Evolutionary conservation across 2,329 filamentous ascomycete species (phyloP), one percentile per base, ranked within the genome.

Genomic region (Paecilomyces dactylethromorphus): DNA sequence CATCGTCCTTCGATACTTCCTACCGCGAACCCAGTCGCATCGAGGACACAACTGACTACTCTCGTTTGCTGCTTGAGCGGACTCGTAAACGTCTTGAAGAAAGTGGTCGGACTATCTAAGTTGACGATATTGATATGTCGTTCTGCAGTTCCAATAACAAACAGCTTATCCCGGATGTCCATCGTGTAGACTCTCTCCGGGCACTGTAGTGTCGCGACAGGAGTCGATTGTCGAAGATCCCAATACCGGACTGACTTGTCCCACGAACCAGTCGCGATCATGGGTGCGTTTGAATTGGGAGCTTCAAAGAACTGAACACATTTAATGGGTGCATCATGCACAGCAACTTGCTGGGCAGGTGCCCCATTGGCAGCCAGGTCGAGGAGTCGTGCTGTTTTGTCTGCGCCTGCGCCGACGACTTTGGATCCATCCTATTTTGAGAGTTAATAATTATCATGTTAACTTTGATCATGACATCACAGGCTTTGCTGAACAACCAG

Each of bases 1-100:
- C 91, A 95, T 55, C 91, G 86, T 18, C 91, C 91, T 73, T 96
- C 91, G 67, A 95, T 94, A 68, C 88, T 92, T 55, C 91, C 91
- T 53, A 96, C 88, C 1, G 91, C 91, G 69, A 92, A 96, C 11
- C 91, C 91, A 2, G 85, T 84, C 4, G 88, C 87, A 71, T 96
- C 91, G n/a, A 85, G 85, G 73, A 95, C 95, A 78, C 90, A 94
- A 75, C 87, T 91, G 31, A 95, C 88, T 1, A 92, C 89, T 53
- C 91, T 82, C 0, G 91, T 95, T 80, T 96, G 91, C 90, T 90
- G 95, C 77, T 96, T 95, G 21, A 96, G 81, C 3, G 91, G 91
- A 71, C 89, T 92, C 74, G 92, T 88, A 15, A 94, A 80, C 3
- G 88, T 90, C 82, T 95, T 95, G 82, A 92, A 93, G 74, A 93